A percentile compares a stretch with the other conserved stretches of the same genome.
phyloP scores from a whole-genome alignment of 345 rosid genomes.

The Eucalyptus curtisii region DNA sequence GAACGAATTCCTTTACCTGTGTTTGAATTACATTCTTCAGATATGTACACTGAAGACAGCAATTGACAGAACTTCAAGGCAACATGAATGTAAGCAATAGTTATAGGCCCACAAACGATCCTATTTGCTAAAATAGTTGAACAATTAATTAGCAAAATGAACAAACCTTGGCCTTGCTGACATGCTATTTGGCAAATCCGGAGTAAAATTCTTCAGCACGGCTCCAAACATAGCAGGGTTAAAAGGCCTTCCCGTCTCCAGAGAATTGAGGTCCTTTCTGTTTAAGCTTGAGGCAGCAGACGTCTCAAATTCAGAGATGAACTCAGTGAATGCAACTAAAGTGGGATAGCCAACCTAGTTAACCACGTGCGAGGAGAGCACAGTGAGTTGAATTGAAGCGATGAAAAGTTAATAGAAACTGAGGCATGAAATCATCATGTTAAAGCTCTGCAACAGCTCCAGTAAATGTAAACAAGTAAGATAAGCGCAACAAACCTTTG shows the following conservation, averaged over 20 bases:
- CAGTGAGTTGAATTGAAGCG: background rate
- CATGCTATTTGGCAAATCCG: conserved; percentile 68
- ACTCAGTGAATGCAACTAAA: conserved; percentile 61
- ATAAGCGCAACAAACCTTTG: conserved; percentile 34
- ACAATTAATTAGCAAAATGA: background rate
- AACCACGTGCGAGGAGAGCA: background rate
- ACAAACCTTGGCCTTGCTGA: conserved; percentile 85
- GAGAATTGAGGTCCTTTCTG: conserved; percentile 23
- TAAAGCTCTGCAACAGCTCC: background rate
- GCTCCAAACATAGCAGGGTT: conserved; percentile 78
- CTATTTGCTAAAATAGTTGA: background rate
- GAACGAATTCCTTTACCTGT: background rate
- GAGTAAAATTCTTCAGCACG: conserved; percentile 71
- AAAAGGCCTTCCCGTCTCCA: conserved; percentile 69
- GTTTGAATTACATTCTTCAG: background rate
- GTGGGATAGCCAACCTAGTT: conserved; percentile 69
- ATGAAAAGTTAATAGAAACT: background rate
- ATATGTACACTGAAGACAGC: background rate
- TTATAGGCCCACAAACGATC: background rate
- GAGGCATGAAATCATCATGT: background rate
- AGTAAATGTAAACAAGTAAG: background rate
- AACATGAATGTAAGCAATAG: background rate
- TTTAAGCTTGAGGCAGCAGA: conserved; percentile 28
- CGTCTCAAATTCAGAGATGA: conserved; percentile 44
- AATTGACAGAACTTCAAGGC: background rate